Base-by-base conservation (phyloP, 345 rosid species). In the Bruguiera gymnorhiza region DNA sequence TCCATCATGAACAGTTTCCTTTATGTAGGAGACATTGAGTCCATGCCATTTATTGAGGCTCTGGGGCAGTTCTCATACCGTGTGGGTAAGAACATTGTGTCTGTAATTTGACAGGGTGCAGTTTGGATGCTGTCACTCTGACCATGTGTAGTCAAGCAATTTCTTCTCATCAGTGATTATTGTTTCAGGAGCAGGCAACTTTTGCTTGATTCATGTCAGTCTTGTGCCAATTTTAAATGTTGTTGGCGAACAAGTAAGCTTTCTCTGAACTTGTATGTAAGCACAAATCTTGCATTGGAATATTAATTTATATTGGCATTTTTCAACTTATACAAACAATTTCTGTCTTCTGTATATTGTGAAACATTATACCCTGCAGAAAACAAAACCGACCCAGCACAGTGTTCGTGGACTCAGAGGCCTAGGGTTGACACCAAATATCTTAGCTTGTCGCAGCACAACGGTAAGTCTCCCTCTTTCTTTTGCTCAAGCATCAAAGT, bases 41-140 rank as follows among this genome's bases (percentile, higher is more conserved):
- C 98, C 68, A 96, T 90, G 98, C 98, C 99, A 58, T 96, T 92
- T 73, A 90, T 91, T n/a, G 97, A 96, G 84, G 99, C 99, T 67
- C 78, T 96, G 43, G 91, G 99, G 4, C 99, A 90, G 76, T 96
- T 96, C 79, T 92, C 98, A 0, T 89, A 88, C 61, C 92, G 93
- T 53, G 99, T 96, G 5, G 99, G 99, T 92, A 78, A 79, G 89
- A 43, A 46, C 34, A 37, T 46, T 29, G 51, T 36, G 24, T 43
- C 29, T 37, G 43, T 20, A 54, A 63, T 52, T 52, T 64, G 3
- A 8, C 34, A 27, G 16, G 18, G 53, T 70, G 66, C 53, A 54
- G 34, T 43, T 27, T 24, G 31, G 20, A 19, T 54, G 31, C 29
- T 31, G 48, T 34, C 10, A 56, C 29, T 34, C 30, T 30, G 7